Evolutionary conservation across 352 stramenopile genomes (phyloP).

Genomic region (Elongisporangium prolatum): DNA sequence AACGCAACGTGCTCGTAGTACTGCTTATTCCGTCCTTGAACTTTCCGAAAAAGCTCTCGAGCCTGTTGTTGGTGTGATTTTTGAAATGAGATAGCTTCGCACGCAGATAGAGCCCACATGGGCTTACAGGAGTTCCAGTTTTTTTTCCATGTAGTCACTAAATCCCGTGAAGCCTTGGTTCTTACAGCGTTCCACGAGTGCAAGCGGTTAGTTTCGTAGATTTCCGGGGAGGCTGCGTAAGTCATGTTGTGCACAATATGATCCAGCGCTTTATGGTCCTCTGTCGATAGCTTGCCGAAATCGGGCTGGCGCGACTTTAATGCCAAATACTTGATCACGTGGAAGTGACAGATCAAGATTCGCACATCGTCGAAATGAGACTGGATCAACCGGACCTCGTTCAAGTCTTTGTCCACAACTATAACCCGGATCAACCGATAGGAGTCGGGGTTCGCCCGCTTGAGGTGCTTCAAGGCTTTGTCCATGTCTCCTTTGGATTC

Average conservation of each 20-base stretch:
- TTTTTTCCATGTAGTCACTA: slow-evolving; percentile 12
- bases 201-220: slow-evolving; percentile 2
- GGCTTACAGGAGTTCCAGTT: slow-evolving; percentile 21
- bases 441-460: background rate
- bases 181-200: slow-evolving; percentile 2
- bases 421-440: slow-evolving; percentile 7
- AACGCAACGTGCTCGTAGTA: slow-evolving; percentile 7
- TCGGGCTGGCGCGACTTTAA: slow-evolving; percentile 4
- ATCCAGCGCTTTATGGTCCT: slow-evolving; percentile 11
- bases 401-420: slow-evolving; percentile 17
- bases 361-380: slow-evolving; percentile 7
- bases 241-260: slow-evolving; percentile 16
- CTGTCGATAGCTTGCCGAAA: slow-evolving; percentile 11
- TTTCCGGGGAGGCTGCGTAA: slow-evolving; percentile 1
- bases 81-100: slow-evolving; percentile 15
- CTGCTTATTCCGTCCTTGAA: slow-evolving; percentile 15
- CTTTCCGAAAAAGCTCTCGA: slow-evolving; percentile 26
- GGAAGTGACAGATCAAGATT: slow-evolving; percentile 13
- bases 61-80: slow-evolving; percentile 24
- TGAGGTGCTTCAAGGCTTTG: slow-evolving; percentile 6
- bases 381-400: slow-evolving; percentile 11
- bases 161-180: slow-evolving; percentile 3
- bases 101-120: slow-evolving; percentile 16
- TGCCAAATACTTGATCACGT: slow-evolving; percentile 16
- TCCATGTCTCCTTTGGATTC: slow-evolving; percentile 12